These are phyloP conservation scores for Fusarium vanettenii DNA, from an alignment of 2,329 filamentous ascomycete species.

Conservation along the genomic window DNA sequence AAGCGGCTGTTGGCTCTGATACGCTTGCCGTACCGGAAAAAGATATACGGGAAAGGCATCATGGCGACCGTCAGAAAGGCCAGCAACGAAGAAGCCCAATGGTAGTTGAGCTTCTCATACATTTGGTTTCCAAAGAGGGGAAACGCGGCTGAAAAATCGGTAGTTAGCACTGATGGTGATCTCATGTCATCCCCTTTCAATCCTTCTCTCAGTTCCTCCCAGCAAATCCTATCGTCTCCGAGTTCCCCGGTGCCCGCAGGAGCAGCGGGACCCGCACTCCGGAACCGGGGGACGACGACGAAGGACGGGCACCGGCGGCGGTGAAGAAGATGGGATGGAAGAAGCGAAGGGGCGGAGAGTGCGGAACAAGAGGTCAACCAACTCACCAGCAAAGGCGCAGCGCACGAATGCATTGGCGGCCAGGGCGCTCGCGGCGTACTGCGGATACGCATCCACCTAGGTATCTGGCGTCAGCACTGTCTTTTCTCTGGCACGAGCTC, in stretches of 20 bases:
- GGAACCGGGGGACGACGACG: background rate
- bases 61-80: conserved; percentile 71
- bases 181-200: background rate
- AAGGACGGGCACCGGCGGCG: conserved; percentile 5
- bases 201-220: background rate
- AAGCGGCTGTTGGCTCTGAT: conserved; percentile 67
- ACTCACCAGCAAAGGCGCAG: conserved; percentile 77
- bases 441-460: conserved; percentile 79
- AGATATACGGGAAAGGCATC: conserved; percentile 73
- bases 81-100: conserved; percentile 74
- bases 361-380: background rate
- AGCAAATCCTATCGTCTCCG: background rate
- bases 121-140: conserved; percentile 80
- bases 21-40: conserved; percentile 70
- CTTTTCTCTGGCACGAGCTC: conserved; percentile 31
- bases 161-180: background rate
- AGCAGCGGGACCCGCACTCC: background rate
- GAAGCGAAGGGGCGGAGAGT: background rate
- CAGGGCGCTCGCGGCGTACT: conserved; percentile 81
- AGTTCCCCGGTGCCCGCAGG: background rate
- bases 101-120: conserved; percentile 76
- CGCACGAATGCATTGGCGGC: conserved; percentile 87
- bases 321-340: conserved; percentile 7
- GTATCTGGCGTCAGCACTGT: conserved; percentile 29
- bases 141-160: conserved; percentile 69